Percentiles rank a stretch among this genome's conserved stretches.
These are phyloP conservation scores for Pleurotus salmoneostramineus DNA, from an alignment of 768 basidiomycete species.

Conservation along the genomic window DNA sequence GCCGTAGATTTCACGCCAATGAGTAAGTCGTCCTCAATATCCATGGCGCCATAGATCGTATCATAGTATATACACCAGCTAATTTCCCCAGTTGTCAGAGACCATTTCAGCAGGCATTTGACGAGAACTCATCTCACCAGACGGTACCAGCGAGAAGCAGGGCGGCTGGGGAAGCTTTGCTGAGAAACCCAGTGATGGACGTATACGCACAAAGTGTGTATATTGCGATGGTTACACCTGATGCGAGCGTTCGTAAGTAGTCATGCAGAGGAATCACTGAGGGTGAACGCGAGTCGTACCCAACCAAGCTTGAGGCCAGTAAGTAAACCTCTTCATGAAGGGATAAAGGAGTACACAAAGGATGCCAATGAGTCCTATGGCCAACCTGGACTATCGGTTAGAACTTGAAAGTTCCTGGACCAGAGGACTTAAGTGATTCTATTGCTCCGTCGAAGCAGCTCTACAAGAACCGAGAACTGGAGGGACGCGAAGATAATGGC, in stretches of 20 bases:
- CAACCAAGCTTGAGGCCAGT: constrained; percentile 25
- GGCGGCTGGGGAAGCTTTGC: too few relatives aligned
- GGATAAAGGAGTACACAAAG: constrained; percentile 17
- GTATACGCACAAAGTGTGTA: constrained; percentile 9
- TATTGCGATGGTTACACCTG: constrained; percentile 16
- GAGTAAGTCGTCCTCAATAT: constrained; percentile 52
- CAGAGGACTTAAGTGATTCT: background rate
- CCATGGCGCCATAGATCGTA: constrained; percentile 60
- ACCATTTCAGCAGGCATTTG: background rate
- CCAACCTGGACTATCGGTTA: background rate
- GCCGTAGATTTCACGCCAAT: constrained; percentile 63
- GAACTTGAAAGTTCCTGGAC: background rate
- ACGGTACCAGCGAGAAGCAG: background rate
- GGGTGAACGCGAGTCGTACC: background rate
- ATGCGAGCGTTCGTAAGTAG: constrained; percentile 10
- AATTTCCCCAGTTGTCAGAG: constrained; percentile 12
- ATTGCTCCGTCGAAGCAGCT: background rate
- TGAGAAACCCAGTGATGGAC: too few relatives aligned
- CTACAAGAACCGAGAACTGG: background rate
- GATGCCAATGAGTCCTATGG: constrained; percentile 8
- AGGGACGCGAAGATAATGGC: background rate
- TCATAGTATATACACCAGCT: constrained; percentile 20
- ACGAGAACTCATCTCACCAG: background rate
- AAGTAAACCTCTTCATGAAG: constrained; percentile 21
- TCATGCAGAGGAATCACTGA: background rate